A percentile compares a stretch with the other conserved stretches of the same genome.
These are phyloP conservation scores for Candida smagusa DNA, from an alignment of 1,139 yeast species.

Conservation along the genomic window DNA sequence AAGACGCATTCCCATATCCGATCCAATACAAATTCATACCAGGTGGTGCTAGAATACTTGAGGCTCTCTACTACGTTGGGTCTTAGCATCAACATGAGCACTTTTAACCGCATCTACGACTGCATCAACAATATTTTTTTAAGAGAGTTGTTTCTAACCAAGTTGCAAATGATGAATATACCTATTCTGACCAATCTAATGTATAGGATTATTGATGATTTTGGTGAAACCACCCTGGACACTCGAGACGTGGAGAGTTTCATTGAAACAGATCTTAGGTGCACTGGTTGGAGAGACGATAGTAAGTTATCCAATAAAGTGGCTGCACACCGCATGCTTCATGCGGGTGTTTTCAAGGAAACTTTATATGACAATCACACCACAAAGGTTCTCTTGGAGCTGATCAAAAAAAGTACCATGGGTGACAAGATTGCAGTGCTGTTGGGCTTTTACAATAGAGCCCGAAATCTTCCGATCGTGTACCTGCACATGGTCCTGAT, in stretches of 20 bases:
- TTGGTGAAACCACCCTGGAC: conserved; percentile 24
- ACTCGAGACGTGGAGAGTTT: conserved; percentile 29
- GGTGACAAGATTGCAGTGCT: conserved; percentile 11
- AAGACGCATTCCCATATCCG: conserved; percentile 34
- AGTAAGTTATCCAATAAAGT: conserved; percentile 31
- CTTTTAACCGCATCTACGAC: conserved; percentile 39
- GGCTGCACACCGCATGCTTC: conserved; percentile 18
- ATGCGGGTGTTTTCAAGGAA: conserved; percentile 6
- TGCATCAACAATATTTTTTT: conserved; percentile 36
- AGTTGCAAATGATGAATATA: conserved; percentile 27
- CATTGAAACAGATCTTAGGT: conserved; percentile 32
- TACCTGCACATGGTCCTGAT: conserved; percentile 8
- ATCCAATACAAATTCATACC: conserved; percentile 31
- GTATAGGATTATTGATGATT: conserved; percentile 36
- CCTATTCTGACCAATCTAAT: conserved; percentile 34
- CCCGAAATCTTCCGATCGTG: conserved; percentile 11
- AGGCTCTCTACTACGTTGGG: conserved; percentile 23
- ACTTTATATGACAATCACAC: conserved; percentile 12
- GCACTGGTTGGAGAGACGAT: conserved; percentile 29
- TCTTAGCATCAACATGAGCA: conserved; percentile 33
- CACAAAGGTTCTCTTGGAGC: conserved; percentile 13
- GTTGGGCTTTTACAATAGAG: conserved; percentile 17
- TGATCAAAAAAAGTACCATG: conserved; percentile 11
- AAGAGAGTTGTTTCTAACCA: conserved; percentile 35
- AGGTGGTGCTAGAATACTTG: conserved; percentile 30